phyloP scores from a whole-genome alignment of 345 rosid species.

The Syzygium aromaticum region DNA sequence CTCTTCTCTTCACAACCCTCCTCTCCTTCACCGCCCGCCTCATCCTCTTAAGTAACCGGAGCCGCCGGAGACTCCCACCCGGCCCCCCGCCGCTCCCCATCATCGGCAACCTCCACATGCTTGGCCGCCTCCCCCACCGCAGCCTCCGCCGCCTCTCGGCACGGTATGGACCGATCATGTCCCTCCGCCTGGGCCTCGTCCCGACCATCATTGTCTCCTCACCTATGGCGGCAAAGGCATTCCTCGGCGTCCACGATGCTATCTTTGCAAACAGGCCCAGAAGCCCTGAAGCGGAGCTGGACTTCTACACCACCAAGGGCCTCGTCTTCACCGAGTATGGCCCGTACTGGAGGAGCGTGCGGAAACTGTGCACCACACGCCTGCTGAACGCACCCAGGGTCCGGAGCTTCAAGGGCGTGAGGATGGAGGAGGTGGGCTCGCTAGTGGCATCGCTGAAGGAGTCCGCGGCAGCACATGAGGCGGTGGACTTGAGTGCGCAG shows the following conservation, averaged over 20 bases:
- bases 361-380: slow-evolving; percentile 12
- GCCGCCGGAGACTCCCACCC: background rate
- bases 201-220: slow-evolving; percentile 38
- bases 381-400: slow-evolving; percentile 13
- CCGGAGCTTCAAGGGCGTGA: background rate
- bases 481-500: background rate
- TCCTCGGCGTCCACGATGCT: slow-evolving; percentile 21
- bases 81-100: background rate
- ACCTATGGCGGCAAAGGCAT: slow-evolving; percentile 24
- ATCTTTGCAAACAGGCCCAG: slow-evolving; percentile 30
- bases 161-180: slow-evolving; percentile 39
- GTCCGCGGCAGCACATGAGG: background rate
- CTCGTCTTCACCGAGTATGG: slow-evolving; percentile 13
- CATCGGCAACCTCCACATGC: slow-evolving; percentile 27
- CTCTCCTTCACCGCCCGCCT: background rate
- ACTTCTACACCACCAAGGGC: slow-evolving; percentile 1
- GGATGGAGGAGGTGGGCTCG: slow-evolving; percentile 1
- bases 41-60: background rate
- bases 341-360: slow-evolving; percentile 17
- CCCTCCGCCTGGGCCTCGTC: slow-evolving; percentile 24
- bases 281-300: background rate
- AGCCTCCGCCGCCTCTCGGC: slow-evolving; percentile 11
- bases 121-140: slow-evolving; percentile 29
- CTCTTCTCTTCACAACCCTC: background rate
- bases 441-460: background rate